Base-by-base conservation (phyloP, 345 rosid genomes). In the Geranium brycei region DNA sequence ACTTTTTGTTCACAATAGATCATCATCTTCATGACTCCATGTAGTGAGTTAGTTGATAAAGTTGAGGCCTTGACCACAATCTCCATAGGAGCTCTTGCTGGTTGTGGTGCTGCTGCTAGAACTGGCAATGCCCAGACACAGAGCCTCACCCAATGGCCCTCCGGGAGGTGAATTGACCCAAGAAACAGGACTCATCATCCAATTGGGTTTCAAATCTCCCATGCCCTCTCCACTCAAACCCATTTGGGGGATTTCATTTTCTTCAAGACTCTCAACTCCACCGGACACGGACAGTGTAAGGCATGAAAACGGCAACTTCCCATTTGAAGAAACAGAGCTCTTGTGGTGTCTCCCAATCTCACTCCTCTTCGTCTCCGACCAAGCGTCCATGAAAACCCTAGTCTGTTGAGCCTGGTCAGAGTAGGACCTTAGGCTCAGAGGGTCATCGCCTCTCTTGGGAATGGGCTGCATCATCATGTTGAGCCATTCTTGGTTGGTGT, bases 211-310 rank as follows among this genome's bases (percentile, higher is more conserved):
- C 55, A 64, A 47, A 30, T 57, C 62, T 53, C 18, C 62, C 64
- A 60, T 64, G 19, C 3, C 59, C 69, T 59, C 57, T 16, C 63
- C 71, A 38, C 71, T 78, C 15, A 68, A 16, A 17, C 71, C 66
- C 75, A 69, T 71, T 31, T 70, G 63, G 13, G 63, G 76, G 62
- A 77, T 78, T 59, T 75, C 79, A 10, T 56, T 71, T 28, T 70
- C 75, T 16, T 75, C 74, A 32, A 47, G 61, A 47, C 41, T 56
- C 35, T 62, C 78, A 59, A 61, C 68, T 62, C 79, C 83, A 71
- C 82, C 82, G 30, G 77, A 77, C 83, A 87, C 79, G 38, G 96
- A 82, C 64, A 89, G 77, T 47, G 84, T 77, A 61, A 91, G 79
- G 16, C 86, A 79, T 53, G 87, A 81, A 7, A 31, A 69, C 51